phyloP scores from a whole-genome alignment of 352 stramenopile species.

The Pythium scleroteichum region DNA sequence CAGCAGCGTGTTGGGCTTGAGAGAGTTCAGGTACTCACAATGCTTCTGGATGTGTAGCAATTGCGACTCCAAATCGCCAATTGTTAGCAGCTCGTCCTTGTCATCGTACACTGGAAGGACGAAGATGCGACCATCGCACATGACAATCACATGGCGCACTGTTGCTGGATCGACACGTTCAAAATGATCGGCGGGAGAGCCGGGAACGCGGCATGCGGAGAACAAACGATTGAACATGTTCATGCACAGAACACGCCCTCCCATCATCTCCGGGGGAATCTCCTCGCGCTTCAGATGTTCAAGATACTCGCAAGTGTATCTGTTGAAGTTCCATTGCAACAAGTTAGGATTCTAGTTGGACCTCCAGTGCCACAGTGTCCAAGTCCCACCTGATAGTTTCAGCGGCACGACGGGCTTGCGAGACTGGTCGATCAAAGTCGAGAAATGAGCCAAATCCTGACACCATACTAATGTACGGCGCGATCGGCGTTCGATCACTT shows the following conservation, averaged over 20 bases:
- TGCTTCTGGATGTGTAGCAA: constrained; percentile 54
- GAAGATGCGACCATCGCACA: constrained; percentile 59
- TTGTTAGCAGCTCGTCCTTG: constrained; percentile 47
- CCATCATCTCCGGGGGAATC: constrained; percentile 87
- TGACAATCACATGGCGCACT: constrained; percentile 49
- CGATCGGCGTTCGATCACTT: constrained; percentile 79
- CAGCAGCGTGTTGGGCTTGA: constrained; percentile 27
- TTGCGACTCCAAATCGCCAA: constrained; percentile 65
- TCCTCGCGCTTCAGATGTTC: constrained; percentile 81
- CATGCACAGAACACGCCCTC: constrained; percentile 87
- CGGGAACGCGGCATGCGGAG: constrained; percentile 90
- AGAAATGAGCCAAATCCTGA: constrained; percentile 95
- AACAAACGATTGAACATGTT: constrained; percentile 89
- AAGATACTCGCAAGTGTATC: constrained; percentile 84
- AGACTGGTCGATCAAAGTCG: constrained; percentile 75
- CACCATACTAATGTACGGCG: constrained; percentile 93
- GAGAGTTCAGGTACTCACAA: constrained; percentile 39
- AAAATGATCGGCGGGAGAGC: constrained; percentile 46
- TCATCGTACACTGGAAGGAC: constrained; percentile 50
- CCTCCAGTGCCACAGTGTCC: too few relatives aligned
- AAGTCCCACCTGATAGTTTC: constrained; percentile 50
- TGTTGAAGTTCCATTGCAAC: neutral
- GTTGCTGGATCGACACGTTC: constrained; percentile 39
- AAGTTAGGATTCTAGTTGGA: too few relatives aligned
- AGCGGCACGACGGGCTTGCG: constrained; percentile 52